phyloP scores from a whole-genome alignment of 139 green algal genomes.

The Chlorella sp. region DNA sequence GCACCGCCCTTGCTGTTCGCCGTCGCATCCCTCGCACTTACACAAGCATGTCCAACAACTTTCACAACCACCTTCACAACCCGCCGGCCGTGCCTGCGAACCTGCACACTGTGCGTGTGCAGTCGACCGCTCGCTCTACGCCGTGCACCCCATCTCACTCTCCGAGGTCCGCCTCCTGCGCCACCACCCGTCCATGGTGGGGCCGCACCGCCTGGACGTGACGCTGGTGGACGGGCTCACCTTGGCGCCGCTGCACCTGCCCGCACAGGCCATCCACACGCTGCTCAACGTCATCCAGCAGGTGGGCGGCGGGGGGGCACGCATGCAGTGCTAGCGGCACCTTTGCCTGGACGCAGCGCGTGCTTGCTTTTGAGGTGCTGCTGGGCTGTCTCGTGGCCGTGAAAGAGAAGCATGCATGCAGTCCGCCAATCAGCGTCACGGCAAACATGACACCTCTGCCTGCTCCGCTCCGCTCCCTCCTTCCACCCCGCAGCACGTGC shows the following conservation, averaged over 20 bases:
- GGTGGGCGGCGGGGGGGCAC: slow-evolving; percentile 14
- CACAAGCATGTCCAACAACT: not conserved
- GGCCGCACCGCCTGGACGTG: slow-evolving; percentile 60
- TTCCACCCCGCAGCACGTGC: slow-evolving; percentile 37
- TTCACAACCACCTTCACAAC: not conserved
- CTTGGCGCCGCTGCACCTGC: slow-evolving; percentile 75
- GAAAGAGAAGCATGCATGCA: not conserved
- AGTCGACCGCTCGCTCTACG: slow-evolving; percentile 53
- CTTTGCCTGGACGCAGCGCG: not conserved
- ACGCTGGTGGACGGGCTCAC: slow-evolving; percentile 69
- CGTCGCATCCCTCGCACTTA: too few relatives aligned
- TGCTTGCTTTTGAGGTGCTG: not conserved
- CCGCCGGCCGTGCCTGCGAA: not conserved
- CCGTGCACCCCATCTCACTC: slow-evolving; percentile 69
- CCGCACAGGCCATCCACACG: slow-evolving; percentile 41
- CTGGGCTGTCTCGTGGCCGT: too few relatives aligned
- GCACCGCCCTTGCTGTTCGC: too few relatives aligned
- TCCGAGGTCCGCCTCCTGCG: slow-evolving; percentile 73
- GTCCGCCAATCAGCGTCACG: not conserved
- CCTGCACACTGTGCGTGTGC: not conserved
- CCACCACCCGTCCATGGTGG: slow-evolving; percentile 59
- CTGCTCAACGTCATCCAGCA: slow-evolving; percentile 59
- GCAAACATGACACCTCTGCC: not conserved
- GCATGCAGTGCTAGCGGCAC: not conserved
- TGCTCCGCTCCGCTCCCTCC: not conserved